Evolutionary conservation across 1,139 yeast genomes (phyloP).

Genomic region (Debaryomyces singareniensis): DNA sequence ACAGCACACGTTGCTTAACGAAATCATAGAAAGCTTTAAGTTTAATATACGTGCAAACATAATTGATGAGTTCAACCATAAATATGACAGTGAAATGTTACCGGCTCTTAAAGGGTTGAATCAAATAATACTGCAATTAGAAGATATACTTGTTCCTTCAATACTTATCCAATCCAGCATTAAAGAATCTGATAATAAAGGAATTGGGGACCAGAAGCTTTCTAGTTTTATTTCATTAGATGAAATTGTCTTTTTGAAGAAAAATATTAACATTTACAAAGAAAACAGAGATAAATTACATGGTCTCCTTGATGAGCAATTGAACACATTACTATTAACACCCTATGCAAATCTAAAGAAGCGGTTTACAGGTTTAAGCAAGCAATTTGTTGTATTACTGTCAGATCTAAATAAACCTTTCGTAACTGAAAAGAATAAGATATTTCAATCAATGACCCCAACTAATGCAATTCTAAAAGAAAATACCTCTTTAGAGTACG

Average conservation of each 20-base stretch:
- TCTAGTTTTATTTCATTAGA: conserved; percentile 33
- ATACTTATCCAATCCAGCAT: conserved; percentile 11
- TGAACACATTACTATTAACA: conserved; percentile 10
- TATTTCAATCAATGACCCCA: conserved; percentile 11
- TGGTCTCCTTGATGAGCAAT: conserved; percentile 14
- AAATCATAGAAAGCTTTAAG: conserved; percentile 12
- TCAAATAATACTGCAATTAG: conserved; percentile 17
- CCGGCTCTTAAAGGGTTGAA: conserved; percentile 22
- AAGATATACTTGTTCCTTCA: conserved; percentile 22
- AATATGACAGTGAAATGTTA: conserved; percentile 16
- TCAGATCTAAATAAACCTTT: conserved; percentile 15
- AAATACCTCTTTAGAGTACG: conserved; percentile 55
- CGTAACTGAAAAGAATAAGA: conserved; percentile 6
- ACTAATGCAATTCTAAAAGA: conserved; percentile 24
- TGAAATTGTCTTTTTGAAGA: conserved; percentile 20
- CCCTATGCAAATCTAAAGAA: conserved; percentile 11
- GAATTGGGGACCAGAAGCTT: conserved; percentile 5
- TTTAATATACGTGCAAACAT: conserved; percentile 10
- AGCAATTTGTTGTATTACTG: conserved; percentile 16
- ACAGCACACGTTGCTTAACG: conserved; percentile 10
- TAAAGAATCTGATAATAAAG: conserved; percentile 3
- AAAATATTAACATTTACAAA: conserved; percentile 23
- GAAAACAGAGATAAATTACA: conserved; percentile 21
- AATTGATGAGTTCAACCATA: conserved; percentile 9
- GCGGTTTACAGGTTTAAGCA: conserved; percentile 12